Base-by-base conservation (phyloP, 352 stramenopile genomes). In the Thraustochytrium striatum region DNA sequence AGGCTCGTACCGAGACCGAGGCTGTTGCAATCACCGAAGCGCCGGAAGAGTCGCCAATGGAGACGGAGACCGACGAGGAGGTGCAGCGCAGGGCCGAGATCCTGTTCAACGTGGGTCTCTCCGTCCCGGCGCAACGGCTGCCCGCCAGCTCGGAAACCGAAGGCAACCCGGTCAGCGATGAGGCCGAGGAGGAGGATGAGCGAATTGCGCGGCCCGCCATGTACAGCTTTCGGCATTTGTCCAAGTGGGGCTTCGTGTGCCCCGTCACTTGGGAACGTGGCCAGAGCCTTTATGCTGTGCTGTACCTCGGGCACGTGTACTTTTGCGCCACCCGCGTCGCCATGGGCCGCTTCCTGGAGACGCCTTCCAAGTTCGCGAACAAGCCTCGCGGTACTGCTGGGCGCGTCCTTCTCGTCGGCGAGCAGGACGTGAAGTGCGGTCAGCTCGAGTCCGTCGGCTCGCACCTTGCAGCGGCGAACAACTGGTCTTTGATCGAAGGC, bases 1-100 rank as follows among this genome's bases (percentile, higher is more conserved):
- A 47, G 39, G 39, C 5, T n/a, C n/a, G n/a, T n/a, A n/a, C n/a
- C n/a, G n/a, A n/a, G n/a, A n/a, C n/a, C n/a, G 39, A 13, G 13
- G 39, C 5, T 13, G 39, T 47, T 47, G 39, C 5, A 47, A 47
- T 13, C 5, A 13, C 39, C 39, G 59, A 70, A 21, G 35, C 36
- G 28, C 3, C 19, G 3, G 55, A 36, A 2, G 59, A 70, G 53
- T 3, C 7, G 7, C 52, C 65, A 8, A 30, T 43, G 5, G 65
- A 75, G 36, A 62, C 16, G 1, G 33, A 55, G 47, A 25, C 65
- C 8, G 65, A 75, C 7, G 65, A 75, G 32, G 65, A 75, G 36
- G 41, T 16, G 7, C 41, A 75, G 52, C 44, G 43, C 21, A 30
- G 65, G 0, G 8, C 19, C 8, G 30, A 75, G 50, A 39, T 75